Evolutionary conservation across 345 rosid species (phyloP).

Genomic region (Eutrema japonicum): DNA sequence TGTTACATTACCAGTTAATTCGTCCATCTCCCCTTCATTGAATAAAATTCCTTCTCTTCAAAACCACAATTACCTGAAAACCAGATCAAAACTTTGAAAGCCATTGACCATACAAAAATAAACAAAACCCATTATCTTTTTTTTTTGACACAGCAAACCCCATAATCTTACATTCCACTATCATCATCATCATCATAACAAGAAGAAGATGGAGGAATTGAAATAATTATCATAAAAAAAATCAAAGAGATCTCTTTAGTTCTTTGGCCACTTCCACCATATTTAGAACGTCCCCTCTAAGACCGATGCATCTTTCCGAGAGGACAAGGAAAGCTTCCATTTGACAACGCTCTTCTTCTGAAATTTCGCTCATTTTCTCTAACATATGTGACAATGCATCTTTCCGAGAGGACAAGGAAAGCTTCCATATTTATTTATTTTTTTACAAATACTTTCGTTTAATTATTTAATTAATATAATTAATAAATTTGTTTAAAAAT

Average conservation of each 20-base stretch:
- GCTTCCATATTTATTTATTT: too few relatives aligned
- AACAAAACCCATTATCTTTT: background rate
- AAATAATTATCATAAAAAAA: too few relatives aligned
- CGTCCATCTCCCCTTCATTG: background rate
- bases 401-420: too few relatives aligned
- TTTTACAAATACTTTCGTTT: too few relatives aligned
- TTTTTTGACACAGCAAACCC: too few relatives aligned
- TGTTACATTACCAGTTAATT: too few relatives aligned
- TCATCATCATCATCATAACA: too few relatives aligned
- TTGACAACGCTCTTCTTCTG: background rate
- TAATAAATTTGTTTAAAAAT: too few relatives aligned
- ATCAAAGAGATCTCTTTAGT: background rate
- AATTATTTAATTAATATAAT: too few relatives aligned
- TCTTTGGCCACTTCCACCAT: slow-evolving; percentile 18
- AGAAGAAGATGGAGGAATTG: too few relatives aligned
- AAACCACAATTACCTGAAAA: background rate
- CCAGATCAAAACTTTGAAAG: background rate
- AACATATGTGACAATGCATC: too few relatives aligned
- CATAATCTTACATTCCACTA: too few relatives aligned
- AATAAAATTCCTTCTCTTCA: background rate
- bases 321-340: slow-evolving; percentile 9
- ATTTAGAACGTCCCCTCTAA: slow-evolving; percentile 14
- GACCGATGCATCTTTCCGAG: slow-evolving; percentile 24
- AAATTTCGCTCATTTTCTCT: background rate
- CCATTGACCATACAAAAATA: background rate